Evolutionary conservation across 192 early-diverging fungal species (phyloP).

Genomic region (Entomortierella beljakovae): DNA sequence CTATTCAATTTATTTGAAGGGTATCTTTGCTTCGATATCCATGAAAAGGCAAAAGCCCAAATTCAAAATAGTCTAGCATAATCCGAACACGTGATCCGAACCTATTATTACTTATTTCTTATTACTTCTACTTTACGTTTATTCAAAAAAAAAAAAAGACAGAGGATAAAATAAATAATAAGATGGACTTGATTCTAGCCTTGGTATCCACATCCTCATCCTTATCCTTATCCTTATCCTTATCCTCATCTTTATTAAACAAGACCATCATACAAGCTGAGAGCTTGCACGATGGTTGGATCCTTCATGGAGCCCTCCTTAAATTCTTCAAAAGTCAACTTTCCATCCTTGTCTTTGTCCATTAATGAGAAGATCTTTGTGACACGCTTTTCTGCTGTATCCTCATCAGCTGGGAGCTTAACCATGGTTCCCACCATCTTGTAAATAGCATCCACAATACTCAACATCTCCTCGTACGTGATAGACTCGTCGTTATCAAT

Average conservation of each 20-base stretch:
- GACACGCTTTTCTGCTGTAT: slow-evolving; percentile 91
- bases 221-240: not conserved
- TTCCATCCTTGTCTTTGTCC: slow-evolving; percentile 89
- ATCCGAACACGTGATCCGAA: too few species aligned
- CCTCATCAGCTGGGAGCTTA: slow-evolving; percentile 90
- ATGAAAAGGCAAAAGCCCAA: too few species aligned
- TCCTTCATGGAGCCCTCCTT: slow-evolving; percentile 89
- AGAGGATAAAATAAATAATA: too few species aligned
- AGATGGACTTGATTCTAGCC: not conserved
- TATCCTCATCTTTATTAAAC: slow-evolving; percentile 63
- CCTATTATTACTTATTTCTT: too few species aligned
- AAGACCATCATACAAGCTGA: slow-evolving; percentile 88
- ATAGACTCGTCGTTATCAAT: slow-evolving; percentile 91
- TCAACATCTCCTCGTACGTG: slow-evolving; percentile 89
- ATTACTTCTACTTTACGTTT: too few species aligned
- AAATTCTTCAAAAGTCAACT: slow-evolving; percentile 87
- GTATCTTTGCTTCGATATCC: too few species aligned
- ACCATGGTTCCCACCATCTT: slow-evolving; percentile 94
- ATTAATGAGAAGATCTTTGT: slow-evolving; percentile 91
- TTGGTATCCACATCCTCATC: not conserved
- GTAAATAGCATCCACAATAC: slow-evolving; percentile 95
- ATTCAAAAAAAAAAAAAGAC: too few species aligned
- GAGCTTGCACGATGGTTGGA: slow-evolving; percentile 87
- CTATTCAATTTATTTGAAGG: too few species aligned
- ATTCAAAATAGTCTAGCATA: too few species aligned